These are phyloP conservation scores for Paramecium bursaria DNA, from an alignment of 73 alveolate species.

Conservation along the genomic window DNA sequence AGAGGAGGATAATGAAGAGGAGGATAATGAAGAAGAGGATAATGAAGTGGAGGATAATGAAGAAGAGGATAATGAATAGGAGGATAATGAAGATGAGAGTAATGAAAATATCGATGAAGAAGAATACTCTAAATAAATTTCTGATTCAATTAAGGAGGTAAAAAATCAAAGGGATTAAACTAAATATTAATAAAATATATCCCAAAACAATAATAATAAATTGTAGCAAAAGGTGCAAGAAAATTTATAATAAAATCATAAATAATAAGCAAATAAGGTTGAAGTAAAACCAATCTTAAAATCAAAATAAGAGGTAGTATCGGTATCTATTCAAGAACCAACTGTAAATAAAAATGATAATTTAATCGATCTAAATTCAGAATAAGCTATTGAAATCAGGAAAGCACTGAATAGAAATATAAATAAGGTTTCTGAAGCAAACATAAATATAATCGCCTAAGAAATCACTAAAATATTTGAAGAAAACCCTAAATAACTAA, in stretches of 20 bases:
- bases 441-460: slow-evolving; percentile 16
- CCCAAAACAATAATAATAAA: too few relatives aligned
- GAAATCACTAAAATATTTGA: slow-evolving; percentile 35
- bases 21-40: background rate
- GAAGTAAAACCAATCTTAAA: too few relatives aligned
- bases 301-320: too few relatives aligned
- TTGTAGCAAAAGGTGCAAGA: too few relatives aligned
- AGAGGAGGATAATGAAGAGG: background rate
- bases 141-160: background rate
- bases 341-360: too few relatives aligned
- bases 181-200: too few relatives aligned
- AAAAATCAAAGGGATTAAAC: background rate
- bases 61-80: background rate
- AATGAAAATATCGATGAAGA: background rate
- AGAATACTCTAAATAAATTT: background rate
- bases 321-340: too few relatives aligned
- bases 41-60: background rate
- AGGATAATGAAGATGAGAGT: background rate
- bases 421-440: slow-evolving; percentile 44
- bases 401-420: slow-evolving; percentile 30
- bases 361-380: too few relatives aligned
- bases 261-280: too few relatives aligned
- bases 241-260: too few relatives aligned
- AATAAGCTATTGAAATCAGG: too few relatives aligned
- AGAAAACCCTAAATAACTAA: slow-evolving; percentile 14